A percentile compares a stretch with the other conserved stretches of the same genome.
Conservation (phyloP, 495 filamentous ascomycete species). For the Ascodesmis nigricans region DNA sequence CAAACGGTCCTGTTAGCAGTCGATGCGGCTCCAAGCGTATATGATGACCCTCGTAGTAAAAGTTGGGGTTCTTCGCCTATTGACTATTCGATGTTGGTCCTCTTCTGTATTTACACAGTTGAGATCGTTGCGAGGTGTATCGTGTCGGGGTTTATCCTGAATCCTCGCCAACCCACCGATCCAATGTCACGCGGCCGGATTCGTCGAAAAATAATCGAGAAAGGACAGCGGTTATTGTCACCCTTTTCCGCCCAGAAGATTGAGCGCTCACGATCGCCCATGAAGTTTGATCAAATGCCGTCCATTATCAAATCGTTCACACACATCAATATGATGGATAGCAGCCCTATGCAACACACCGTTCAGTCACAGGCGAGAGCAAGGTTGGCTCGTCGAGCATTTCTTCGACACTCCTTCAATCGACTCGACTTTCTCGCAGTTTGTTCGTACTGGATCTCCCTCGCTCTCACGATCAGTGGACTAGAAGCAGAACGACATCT, state of each 20-base stretch:
- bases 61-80: conserved; percentile 46
- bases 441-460: conserved; percentile 86
- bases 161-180: conserved; percentile 65
- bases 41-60: conserved; percentile 27
- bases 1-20: conserved; percentile 74
- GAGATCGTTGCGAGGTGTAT: conserved; percentile 63
- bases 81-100: conserved; percentile 56
- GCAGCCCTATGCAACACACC: conserved; percentile 32
- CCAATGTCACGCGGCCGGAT: conserved; percentile 43
- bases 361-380: conserved; percentile 61
- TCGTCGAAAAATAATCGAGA: conserved; percentile 47
- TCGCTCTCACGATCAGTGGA: conserved; percentile 43
- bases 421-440: conserved; percentile 87
- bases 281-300: conserved; percentile 29
- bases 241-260: conserved; percentile 29
- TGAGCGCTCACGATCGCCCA: conserved; percentile 22
- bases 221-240: conserved; percentile 53
- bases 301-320: conserved; percentile 74
- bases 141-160: conserved; percentile 80
- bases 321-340: conserved; percentile 31
- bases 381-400: conserved; percentile 73
- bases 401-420: conserved; percentile 87
- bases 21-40: conserved; percentile 50
- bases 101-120: conserved; percentile 80
- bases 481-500: conserved; percentile 46